A percentile compares a stretch with the other conserved stretches of the same genome.
Conservation (phyloP, 768 basidiomycete species). For the Rhodotorula toruloides region DNA sequence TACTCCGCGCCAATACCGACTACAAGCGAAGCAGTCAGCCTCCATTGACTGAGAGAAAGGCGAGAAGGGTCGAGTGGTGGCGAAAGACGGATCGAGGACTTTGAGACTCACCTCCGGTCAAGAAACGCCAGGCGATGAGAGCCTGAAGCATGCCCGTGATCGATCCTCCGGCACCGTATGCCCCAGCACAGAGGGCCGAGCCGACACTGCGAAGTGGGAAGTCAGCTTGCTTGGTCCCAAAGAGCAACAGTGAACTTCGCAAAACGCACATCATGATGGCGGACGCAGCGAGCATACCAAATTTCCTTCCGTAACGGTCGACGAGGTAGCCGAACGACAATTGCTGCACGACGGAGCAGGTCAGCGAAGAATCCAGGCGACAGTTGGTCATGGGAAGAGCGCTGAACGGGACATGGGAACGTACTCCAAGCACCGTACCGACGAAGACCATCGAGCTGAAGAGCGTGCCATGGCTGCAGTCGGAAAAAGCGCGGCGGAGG, state of each 20-base stretch:
- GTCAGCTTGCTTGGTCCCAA: background rate
- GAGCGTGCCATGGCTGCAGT: too few species aligned
- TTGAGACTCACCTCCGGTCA: constrained; percentile 71
- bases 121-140: constrained; percentile 73
- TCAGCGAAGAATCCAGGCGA: background rate
- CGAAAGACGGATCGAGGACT: too few species aligned
- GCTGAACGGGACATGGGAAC: too few species aligned
- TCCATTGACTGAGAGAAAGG: background rate
- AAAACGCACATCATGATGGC: constrained; percentile 2
- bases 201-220: constrained; percentile 32
- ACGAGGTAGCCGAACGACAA: constrained; percentile 55
- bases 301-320: constrained; percentile 54
- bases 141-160: constrained; percentile 68
- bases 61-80: background rate
- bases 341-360: constrained; percentile 82
- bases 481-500: too few species aligned
- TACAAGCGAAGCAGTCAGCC: too few species aligned
- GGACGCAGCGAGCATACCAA: constrained; percentile 64
- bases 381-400: too few species aligned
- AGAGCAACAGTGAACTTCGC: background rate
- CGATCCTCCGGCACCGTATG: constrained; percentile 68
- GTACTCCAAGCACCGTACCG: constrained; percentile 58
- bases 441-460: constrained; percentile 68
- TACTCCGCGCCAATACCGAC: constrained; percentile 49
- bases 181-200: constrained; percentile 56